phyloP scores from a whole-genome alignment of 495 filamentous ascomycete genomes.

The Daldinia bambusicola region DNA sequence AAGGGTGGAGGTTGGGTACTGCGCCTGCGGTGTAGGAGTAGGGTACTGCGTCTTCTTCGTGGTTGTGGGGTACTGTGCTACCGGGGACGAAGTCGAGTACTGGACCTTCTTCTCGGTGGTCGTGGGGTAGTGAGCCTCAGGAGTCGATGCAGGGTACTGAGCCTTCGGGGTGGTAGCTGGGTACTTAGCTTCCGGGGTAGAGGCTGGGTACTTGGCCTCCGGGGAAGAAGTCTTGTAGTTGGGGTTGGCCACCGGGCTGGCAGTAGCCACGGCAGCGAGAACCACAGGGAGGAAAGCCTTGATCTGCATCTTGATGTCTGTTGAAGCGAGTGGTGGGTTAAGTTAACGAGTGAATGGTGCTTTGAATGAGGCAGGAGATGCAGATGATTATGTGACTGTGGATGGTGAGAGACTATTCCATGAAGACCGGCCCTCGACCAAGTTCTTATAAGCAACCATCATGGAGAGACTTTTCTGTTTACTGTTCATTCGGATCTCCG shows the following conservation, averaged over 20 bases:
- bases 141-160: constrained; percentile 20
- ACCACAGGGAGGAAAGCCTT: constrained; percentile 38
- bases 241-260: constrained; percentile 39
- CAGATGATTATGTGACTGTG: constrained; percentile 9
- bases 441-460: constrained; percentile 31
- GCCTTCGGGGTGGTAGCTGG: constrained; percentile 13
- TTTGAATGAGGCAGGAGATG: not conserved
- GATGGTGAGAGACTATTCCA: not conserved
- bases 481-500: constrained; percentile 20
- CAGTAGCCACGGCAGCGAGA: constrained; percentile 36
- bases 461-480: not conserved
- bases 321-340: not conserved
- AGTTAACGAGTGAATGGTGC: constrained; percentile 1
- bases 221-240: constrained; percentile 34
- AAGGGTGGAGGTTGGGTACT: constrained; percentile 10
- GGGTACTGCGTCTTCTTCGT: constrained; percentile 13
- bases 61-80: constrained; percentile 18
- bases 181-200: constrained; percentile 22
- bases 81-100: constrained; percentile 19
- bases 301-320: constrained; percentile 39
- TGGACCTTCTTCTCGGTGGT: constrained; percentile 12
- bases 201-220: constrained; percentile 27
- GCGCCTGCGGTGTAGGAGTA: not conserved
- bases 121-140: constrained; percentile 12
- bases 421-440: not conserved